Base-by-base conservation (phyloP, 306 rosid species). In the Acacia crassicarpa region DNA sequence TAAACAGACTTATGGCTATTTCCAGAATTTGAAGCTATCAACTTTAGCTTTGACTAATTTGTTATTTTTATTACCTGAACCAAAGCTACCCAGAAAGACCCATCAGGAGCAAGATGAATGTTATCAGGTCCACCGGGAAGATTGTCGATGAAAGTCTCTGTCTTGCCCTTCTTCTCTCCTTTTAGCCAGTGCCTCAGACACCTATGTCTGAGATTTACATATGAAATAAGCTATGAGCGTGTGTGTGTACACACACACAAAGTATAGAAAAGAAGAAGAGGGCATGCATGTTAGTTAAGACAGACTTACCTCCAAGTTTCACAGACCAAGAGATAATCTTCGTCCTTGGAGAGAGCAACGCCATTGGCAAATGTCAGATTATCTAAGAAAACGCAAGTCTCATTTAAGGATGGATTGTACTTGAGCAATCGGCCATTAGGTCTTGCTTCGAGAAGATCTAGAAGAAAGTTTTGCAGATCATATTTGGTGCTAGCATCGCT, bases 391-490 rank as follows among this genome's bases (percentile, higher is more conserved):
- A 89, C 45, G 14, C 77, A 48, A 4, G 89, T 83, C 19, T 86
- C 86, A 3, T 78, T 81, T 30, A 89, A 67, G 0, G 75, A 62
- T 4, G 95, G 93, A 11, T 89, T 85, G 77, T 83, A 90, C 87
- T 86, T 90, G n/a, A 94, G 86, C 78, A 94, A 73, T 62, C 86
- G 87, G 30, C 97, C 97, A 44, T 90, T 88, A 43, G 97, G 94
- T 65, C 88, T 91, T 62, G 83, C 98, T 66, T 92, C 97, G 2
- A 91, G 79, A 59, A 87, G 53, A 45, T 91, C 92, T 30, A 89
- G 80, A 77, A 75, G 84, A 91, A 88, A 79, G 80, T 82, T 65
- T 32, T 84, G 85, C 27, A 86, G 75, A 56, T 75, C 87, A 82
- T 70, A 89, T 81, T 90, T 87, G 72, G 90, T 85, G 91, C 89